Percentiles rank a stretch among this genome's conserved stretches.
These are phyloP conservation scores for Fusarium sp. DNA, from an alignment of 2,329 filamentous ascomycete species.

Conservation along the genomic window DNA sequence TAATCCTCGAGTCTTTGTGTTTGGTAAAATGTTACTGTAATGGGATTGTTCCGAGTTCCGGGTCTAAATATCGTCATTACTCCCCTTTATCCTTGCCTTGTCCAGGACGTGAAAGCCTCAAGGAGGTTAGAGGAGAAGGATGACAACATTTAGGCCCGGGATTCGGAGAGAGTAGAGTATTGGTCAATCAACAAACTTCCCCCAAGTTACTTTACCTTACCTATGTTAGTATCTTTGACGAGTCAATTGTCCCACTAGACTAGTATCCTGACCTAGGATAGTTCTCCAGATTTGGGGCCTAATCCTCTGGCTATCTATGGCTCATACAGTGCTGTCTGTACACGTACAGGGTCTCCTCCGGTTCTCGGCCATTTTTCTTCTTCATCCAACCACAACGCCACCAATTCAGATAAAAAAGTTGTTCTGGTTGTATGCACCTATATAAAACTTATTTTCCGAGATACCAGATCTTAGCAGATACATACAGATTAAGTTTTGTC, in stretches of 20 bases:
- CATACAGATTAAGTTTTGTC: background rate
- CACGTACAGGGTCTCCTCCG: slow-evolving; percentile 22
- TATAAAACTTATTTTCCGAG: background rate
- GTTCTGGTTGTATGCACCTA: slow-evolving; percentile 5
- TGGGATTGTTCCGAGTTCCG: background rate
- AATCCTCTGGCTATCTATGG: slow-evolving; percentile 1
- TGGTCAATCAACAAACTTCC: background rate
- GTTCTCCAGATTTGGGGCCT: slow-evolving; percentile 11
- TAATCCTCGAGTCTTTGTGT: slow-evolving; percentile 7
- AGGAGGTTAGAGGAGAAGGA: background rate
- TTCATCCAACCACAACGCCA: slow-evolving; percentile 29
- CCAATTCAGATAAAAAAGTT: slow-evolving; percentile 30
- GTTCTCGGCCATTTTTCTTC: slow-evolving; percentile 35
- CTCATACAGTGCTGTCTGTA: slow-evolving; percentile 8
- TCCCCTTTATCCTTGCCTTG: background rate
- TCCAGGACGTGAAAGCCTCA: background rate
- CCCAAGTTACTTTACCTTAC: background rate
- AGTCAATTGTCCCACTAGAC: slow-evolving; percentile 25
- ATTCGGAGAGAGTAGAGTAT: background rate
- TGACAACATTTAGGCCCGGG: background rate
- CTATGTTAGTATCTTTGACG: background rate
- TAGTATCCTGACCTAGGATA: slow-evolving; percentile 1
- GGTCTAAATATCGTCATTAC: background rate
- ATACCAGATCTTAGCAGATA: background rate
- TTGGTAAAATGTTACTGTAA: background rate